Evolutionary conservation across 768 basidiomycete genomes (phyloP).

Genomic region (Boletus sp.): DNA sequence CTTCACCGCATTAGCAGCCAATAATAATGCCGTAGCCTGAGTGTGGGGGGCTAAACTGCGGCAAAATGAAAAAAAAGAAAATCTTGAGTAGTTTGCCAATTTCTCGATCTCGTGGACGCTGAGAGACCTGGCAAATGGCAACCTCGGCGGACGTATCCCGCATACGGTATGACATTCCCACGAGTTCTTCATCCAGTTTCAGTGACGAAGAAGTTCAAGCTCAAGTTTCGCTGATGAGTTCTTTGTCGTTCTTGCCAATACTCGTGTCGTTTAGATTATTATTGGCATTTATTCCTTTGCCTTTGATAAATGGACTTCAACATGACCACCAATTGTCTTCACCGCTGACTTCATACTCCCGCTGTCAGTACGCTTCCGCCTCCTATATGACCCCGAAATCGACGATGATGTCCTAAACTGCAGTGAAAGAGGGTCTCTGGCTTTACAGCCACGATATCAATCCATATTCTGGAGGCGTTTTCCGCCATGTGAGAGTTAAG

Average conservation of each 20-base stretch:
- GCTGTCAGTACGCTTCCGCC: constrained; percentile 50
- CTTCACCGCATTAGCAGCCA: no score
- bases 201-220: not conserved
- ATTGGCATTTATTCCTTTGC: constrained; percentile 51
- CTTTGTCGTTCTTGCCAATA: constrained; percentile 31
- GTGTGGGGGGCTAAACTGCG: no score
- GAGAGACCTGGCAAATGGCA: no score
- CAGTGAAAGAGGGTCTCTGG: constrained; percentile 90
- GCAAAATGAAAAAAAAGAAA: no score
- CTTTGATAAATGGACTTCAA: constrained; percentile 43
- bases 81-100: no score
- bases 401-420: constrained; percentile 9
- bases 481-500: constrained; percentile 68
- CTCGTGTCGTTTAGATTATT: constrained; percentile 50
- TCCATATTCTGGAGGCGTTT: constrained; percentile 84
- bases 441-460: constrained; percentile 74
- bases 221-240: not conserved
- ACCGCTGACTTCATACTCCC: constrained; percentile 74
- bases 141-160: no score
- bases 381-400: not conserved
- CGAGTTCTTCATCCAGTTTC: not conserved
- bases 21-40: no score
- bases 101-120: no score
- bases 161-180: not conserved
- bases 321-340: constrained; percentile 78